phyloP scores from a whole-genome alignment of 768 basidiomycete genomes.

The Pilatotrama ljubarskyi region DNA sequence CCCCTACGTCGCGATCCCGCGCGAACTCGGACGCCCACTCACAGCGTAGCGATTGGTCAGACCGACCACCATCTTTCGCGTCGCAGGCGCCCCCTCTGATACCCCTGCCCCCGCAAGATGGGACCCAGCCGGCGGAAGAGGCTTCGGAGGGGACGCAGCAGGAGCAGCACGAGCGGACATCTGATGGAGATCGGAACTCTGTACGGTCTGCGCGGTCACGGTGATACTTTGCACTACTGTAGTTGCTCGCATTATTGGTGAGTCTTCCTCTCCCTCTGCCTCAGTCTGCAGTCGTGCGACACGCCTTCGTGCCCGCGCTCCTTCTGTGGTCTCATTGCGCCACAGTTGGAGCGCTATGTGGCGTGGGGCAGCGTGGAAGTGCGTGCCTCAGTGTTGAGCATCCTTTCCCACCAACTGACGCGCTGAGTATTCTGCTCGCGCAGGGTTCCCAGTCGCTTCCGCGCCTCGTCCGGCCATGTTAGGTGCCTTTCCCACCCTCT shows the following conservation, averaged over 20 bases:
- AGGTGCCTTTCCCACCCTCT: constrained; percentile 13
- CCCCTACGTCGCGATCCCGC: constrained; percentile 5
- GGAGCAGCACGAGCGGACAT: constrained; percentile 2
- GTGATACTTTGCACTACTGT: constrained; percentile 17
- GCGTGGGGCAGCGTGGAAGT: constrained; percentile 18
- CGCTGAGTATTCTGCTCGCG: constrained; percentile 1
- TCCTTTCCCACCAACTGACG: constrained; percentile 15
- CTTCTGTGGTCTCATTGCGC: background rate
- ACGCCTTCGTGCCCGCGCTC: background rate
- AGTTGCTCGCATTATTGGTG: constrained; percentile 21
- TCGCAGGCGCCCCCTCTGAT: constrained; percentile 23
- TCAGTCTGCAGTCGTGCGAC: background rate
- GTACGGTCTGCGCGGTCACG: constrained; percentile 15
- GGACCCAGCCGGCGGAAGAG: background rate
- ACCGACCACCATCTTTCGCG: constrained; percentile 23
- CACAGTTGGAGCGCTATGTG: background rate
- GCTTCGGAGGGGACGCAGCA: background rate
- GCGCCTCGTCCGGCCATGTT: background rate
- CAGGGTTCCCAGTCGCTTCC: constrained; percentile 10
- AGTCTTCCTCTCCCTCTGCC: constrained; percentile 2
- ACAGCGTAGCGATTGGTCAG: constrained; percentile 14
- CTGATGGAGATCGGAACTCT: constrained; percentile 17
- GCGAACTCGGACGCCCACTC: constrained; percentile 17
- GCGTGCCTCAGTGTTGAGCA: constrained; percentile 9
- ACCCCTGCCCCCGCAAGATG: constrained; percentile 8